A percentile compares a stretch with the other conserved stretches of the same genome.
phyloP scores from a whole-genome alignment of 805 yeast species.

The Lachancea nothofagi region DNA sequence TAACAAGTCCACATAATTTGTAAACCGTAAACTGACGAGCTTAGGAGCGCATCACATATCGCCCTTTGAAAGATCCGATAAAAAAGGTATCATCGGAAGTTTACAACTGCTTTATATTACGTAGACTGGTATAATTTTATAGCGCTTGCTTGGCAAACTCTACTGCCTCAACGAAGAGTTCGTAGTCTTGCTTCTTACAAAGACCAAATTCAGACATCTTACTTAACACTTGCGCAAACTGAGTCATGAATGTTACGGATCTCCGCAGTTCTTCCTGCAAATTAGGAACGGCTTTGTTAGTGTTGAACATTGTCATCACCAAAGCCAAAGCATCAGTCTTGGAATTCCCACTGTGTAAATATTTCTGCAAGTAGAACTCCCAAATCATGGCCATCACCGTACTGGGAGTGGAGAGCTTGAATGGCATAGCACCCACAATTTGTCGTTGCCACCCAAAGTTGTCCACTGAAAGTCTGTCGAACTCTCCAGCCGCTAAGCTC shows the following conservation, averaged over 20 bases:
- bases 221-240: constrained; percentile 16
- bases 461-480: constrained; percentile 44
- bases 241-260: constrained; percentile 20
- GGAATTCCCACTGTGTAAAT: constrained; percentile 31
- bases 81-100: too few species aligned
- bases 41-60: too few species aligned
- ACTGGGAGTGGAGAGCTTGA: constrained; percentile 49
- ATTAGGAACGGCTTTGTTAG: constrained; percentile 26
- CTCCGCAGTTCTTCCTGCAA: constrained; percentile 27
- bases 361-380: constrained; percentile 33
- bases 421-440: constrained; percentile 56
- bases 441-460: constrained; percentile 51
- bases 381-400: constrained; percentile 49
- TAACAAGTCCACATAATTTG: too few species aligned
- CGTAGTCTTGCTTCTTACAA: constrained; percentile 20
- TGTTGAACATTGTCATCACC: constrained; percentile 26
- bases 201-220: constrained; percentile 19
- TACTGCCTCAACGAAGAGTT: constrained; percentile 19
- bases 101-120: too few species aligned
- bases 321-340: constrained; percentile 29
- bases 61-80: too few species aligned
- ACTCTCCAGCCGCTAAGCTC: constrained; percentile 50
- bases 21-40: too few species aligned
- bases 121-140: too few species aligned
- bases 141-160: constrained; percentile 6